These are phyloP conservation scores for Phytophthora quininea DNA, from an alignment of 352 stramenopile species.

Conservation along the genomic window DNA sequence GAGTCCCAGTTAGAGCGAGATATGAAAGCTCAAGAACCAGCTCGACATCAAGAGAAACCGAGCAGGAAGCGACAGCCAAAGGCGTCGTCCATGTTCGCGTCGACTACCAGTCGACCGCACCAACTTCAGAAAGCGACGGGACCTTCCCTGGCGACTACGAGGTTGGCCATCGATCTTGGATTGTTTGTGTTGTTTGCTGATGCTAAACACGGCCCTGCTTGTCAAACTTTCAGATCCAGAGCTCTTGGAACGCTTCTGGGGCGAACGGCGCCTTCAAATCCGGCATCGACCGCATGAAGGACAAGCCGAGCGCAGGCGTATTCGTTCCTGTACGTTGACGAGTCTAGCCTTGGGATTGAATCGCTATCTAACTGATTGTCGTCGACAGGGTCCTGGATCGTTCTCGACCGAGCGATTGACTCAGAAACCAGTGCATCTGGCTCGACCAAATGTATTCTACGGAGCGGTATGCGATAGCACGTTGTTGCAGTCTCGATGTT, in stretches of 20 bases:
- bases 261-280: conserved; percentile 75
- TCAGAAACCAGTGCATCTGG: conserved; percentile 68
- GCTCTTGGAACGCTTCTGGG: conserved; percentile 68
- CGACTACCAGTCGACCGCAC: conserved; percentile 64
- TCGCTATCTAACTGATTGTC: neutral
- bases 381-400: conserved; percentile 55
- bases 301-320: conserved; percentile 29
- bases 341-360: neutral
- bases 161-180: conserved; percentile 22
- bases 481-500: neutral
- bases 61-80: conserved; percentile 44
- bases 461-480: conserved; percentile 42
- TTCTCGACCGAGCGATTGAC: conserved; percentile 52
- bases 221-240: conserved; percentile 45
- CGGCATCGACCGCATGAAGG: conserved; percentile 56
- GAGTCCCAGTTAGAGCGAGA: conserved; percentile 69
- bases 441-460: conserved; percentile 74
- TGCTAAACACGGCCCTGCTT: neutral
- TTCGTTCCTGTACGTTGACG: conserved; percentile 50
- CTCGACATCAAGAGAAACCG: conserved; percentile 16
- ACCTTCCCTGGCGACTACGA: conserved; percentile 80
- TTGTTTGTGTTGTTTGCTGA: neutral
- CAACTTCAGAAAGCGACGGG: conserved; percentile 31
- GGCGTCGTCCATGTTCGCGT: conserved; percentile 70
- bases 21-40: conserved; percentile 43